phyloP scores from a whole-genome alignment of 2,329 filamentous ascomycete species.

The Colletotrichum godetiae region DNA sequence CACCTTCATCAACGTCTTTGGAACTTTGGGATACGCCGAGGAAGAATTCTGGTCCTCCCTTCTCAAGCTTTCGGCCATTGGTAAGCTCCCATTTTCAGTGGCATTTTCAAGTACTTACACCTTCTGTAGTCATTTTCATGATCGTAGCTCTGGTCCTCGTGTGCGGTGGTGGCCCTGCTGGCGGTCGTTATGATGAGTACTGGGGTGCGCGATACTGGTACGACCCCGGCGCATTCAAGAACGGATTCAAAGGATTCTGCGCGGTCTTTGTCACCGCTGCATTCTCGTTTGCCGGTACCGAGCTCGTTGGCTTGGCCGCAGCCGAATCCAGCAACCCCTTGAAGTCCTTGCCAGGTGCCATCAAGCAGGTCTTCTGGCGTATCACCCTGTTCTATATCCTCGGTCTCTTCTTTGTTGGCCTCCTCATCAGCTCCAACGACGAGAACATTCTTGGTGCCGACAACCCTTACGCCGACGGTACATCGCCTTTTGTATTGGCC shows the following conservation, averaged over 20 bases:
- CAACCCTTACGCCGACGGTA: slow-evolving; percentile 37
- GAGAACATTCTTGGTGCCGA: slow-evolving; percentile 46
- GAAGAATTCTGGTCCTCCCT: slow-evolving; percentile 67
- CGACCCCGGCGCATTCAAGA: slow-evolving; percentile 69
- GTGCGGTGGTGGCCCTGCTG: slow-evolving; percentile 68
- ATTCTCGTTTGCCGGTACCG: slow-evolving; percentile 79
- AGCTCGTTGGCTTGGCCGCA: slow-evolving; percentile 79
- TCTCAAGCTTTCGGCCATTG: slow-evolving; percentile 61
- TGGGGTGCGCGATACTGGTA: slow-evolving; percentile 63
- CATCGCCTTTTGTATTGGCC: slow-evolving; percentile 69
- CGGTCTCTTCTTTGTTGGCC: slow-evolving; percentile 62
- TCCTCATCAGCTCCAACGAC: slow-evolving; percentile 60
- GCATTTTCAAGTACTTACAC: neutral
- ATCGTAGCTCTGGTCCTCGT: slow-evolving; percentile 70
- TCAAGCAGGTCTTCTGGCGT: slow-evolving; percentile 80
- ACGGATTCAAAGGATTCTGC: slow-evolving; percentile 81
- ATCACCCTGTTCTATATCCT: slow-evolving; percentile 67
- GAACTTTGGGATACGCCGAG: slow-evolving; percentile 60
- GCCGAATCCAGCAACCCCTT: slow-evolving; percentile 78
- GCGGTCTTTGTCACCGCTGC: slow-evolving; percentile 79
- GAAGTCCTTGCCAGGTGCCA: slow-evolving; percentile 80
- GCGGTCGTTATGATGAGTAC: slow-evolving; percentile 56
- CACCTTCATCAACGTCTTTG: slow-evolving; percentile 58
- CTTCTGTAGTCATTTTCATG: slow-evolving; percentile 65
- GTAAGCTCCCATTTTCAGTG: slow-evolving; percentile 34